Evolutionary conservation across 108 stramenopile genomes (phyloP), one percentile per base, ranked within the genome.

Genomic region (Skeletonema potamos): DNA sequence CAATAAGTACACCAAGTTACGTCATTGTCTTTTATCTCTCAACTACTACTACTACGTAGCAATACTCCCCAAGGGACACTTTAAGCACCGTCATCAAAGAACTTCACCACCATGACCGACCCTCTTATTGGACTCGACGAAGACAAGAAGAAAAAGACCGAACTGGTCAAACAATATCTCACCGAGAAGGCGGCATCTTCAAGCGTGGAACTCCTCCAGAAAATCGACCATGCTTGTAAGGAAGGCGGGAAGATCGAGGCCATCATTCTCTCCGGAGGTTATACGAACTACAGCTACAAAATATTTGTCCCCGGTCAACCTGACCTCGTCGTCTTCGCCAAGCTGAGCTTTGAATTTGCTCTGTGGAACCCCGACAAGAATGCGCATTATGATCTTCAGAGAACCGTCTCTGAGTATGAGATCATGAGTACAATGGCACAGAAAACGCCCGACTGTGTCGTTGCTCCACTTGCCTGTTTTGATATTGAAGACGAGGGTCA

Each of bases 271-370:
- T 63, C 61, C 20, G 79, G 79, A 9, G 79, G 79, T 2, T 46
- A 62, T 41, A 73, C 79, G 7, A 80, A 80, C 62, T 80, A 74
- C 33, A 66, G 64, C 34, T 80, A 75, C 68, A 64, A 67, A 30
- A 59, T 73, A 3, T 75, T 44, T 39, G 61, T 80, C 28, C 41
- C 73, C 1, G 58, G 62, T 17, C 33, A 75, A 17, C 68, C 79
- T 17, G 55, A 70, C 12, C 18, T 75, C 4, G 65, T 57, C 24
- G 44, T 80, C 22, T 75, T 75, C 55, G 73, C 74, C 32, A 80
- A 75, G 30, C 37, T 80, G 2, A 68, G 68, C 68, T 75, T 80
- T 44, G 73, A 72, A 27, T 80, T 39, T 51, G 79, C 73, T 4
- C 27, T 80, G 26, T 80, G 79, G 79, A 80, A 80, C 17, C 79